Conservation (phyloP, 768 basidiomycete species). For the Sporobolomyces pararoseus region DNA sequence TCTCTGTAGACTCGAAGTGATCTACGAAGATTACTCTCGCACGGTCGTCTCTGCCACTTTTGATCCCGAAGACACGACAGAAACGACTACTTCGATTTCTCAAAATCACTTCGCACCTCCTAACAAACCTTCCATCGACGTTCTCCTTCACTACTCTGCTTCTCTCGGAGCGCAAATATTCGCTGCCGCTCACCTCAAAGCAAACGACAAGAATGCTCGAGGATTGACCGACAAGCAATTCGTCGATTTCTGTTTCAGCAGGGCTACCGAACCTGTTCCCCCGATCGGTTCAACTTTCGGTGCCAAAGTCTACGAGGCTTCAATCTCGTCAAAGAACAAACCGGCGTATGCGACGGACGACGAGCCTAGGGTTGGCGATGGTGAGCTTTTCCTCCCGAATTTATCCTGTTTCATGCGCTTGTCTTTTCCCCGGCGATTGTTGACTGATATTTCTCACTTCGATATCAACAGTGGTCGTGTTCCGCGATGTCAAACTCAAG, state of each 20-base stretch:
- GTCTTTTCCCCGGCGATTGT: not conserved
- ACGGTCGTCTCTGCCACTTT: slow-evolving; percentile 25
- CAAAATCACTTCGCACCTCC: slow-evolving; percentile 23
- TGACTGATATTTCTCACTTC: not conserved
- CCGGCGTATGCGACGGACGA: slow-evolving; percentile 8
- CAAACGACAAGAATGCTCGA: slow-evolving; percentile 16
- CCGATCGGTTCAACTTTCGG: slow-evolving; percentile 21
- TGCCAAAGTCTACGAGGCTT: slow-evolving; percentile 28
- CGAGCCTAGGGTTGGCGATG: slow-evolving; percentile 35
- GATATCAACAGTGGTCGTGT: slow-evolving; percentile 13
- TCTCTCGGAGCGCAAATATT: slow-evolving; percentile 41
- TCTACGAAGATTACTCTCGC: slow-evolving; percentile 24
- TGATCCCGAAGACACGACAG: slow-evolving; percentile 21
- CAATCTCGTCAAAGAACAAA: slow-evolving; percentile 18
- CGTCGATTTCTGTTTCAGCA: slow-evolving; percentile 22
- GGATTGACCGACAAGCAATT: slow-evolving; percentile 12
- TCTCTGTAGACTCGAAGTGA: slow-evolving; percentile 18
- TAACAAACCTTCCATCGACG: slow-evolving; percentile 2
- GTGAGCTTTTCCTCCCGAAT: slow-evolving; percentile 15
- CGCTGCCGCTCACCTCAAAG: slow-evolving; percentile 33
- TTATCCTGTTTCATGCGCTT: not conserved
- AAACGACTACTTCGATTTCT: slow-evolving; percentile 21
- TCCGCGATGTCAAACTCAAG: slow-evolving; percentile 39
- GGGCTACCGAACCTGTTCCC: slow-evolving; percentile 20
- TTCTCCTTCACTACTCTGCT: slow-evolving; percentile 2